These are phyloP conservation scores for Phytophthora palmivora DNA, from an alignment of 352 stramenopile genomes.

Conservation along the genomic window DNA sequence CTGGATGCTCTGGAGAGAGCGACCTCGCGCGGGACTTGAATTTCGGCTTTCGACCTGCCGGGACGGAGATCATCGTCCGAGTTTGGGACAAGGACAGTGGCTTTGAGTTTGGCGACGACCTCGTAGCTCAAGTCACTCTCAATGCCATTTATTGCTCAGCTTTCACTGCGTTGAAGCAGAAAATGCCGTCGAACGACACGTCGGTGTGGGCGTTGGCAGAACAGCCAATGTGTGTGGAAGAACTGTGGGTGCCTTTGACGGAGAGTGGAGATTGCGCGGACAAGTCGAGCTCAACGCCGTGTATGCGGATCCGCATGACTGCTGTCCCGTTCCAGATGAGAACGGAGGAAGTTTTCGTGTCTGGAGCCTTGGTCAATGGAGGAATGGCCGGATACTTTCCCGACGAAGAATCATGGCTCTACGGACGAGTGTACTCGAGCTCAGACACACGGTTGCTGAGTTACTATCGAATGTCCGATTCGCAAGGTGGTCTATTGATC, in stretches of 20 bases:
- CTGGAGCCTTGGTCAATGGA: conserved; percentile 52
- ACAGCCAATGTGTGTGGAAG: conserved; percentile 80
- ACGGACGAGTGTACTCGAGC: conserved; percentile 72
- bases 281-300: conserved; percentile 40
- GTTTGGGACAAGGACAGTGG: conserved; percentile 86
- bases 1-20: conserved; percentile 49
- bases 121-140: conserved; percentile 73
- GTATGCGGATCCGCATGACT: conserved; percentile 80
- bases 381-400: conserved; percentile 82
- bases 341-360: conserved; percentile 67
- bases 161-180: conserved; percentile 62
- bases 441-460: conserved; percentile 72
- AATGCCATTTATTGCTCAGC: conserved; percentile 86
- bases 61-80: conserved; percentile 73
- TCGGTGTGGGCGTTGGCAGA: conserved; percentile 68
- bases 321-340: conserved; percentile 78
- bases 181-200: conserved; percentile 53
- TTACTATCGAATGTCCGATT: conserved; percentile 83
- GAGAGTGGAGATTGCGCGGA: conserved; percentile 39
- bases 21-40: conserved; percentile 77
- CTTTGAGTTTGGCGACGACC: conserved; percentile 89
- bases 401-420: conserved; percentile 62
- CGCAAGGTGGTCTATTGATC: conserved; percentile 69
- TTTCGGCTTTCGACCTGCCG: conserved; percentile 86
- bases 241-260: conserved; percentile 74